Evolutionary conservation across 192 early-diverging fungal genomes (phyloP).

Genomic region (Spinellus fusiger): DNA sequence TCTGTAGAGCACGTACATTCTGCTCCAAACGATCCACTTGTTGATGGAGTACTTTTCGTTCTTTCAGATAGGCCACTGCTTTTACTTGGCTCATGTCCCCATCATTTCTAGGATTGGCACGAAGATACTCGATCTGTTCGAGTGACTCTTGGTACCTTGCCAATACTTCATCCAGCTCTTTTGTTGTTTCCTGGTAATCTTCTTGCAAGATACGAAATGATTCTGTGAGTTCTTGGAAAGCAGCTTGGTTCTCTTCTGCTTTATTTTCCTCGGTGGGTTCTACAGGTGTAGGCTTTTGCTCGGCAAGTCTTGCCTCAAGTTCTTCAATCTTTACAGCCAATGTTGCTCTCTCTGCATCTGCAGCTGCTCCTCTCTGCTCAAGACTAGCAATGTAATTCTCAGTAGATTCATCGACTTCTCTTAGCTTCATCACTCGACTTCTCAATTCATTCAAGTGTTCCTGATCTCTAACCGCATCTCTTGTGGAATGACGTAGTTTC

Average conservation of each 20-base stretch:
- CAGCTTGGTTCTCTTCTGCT: neutral
- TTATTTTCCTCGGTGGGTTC: neutral
- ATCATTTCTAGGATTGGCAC: neutral
- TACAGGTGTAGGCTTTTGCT: neutral
- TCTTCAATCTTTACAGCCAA: constrained; percentile 8
- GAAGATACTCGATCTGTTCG: constrained; percentile 7
- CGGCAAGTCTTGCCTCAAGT: neutral
- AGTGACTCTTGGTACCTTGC: constrained; percentile 18
- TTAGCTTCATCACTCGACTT: constrained; percentile 45
- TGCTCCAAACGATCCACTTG: too few species aligned
- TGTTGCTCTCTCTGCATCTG: constrained; percentile 11
- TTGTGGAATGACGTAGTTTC: constrained; percentile 22
- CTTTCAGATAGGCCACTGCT: too few species aligned
- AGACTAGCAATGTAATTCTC: constrained; percentile 40
- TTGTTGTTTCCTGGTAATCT: constrained; percentile 18
- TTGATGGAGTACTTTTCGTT: too few species aligned
- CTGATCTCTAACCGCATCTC: constrained; percentile 33
- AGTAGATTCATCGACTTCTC: constrained; percentile 42
- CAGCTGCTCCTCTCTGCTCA: constrained; percentile 21
- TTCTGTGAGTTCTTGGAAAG: neutral
- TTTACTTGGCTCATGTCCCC: neutral
- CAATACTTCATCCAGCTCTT: constrained; percentile 17
- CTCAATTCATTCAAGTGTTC: constrained; percentile 30
- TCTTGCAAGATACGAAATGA: neutral
- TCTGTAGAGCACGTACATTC: too few species aligned